Conservation (phyloP, 2,329 filamentous ascomycete species). For the Myrmaecium sp. region DNA sequence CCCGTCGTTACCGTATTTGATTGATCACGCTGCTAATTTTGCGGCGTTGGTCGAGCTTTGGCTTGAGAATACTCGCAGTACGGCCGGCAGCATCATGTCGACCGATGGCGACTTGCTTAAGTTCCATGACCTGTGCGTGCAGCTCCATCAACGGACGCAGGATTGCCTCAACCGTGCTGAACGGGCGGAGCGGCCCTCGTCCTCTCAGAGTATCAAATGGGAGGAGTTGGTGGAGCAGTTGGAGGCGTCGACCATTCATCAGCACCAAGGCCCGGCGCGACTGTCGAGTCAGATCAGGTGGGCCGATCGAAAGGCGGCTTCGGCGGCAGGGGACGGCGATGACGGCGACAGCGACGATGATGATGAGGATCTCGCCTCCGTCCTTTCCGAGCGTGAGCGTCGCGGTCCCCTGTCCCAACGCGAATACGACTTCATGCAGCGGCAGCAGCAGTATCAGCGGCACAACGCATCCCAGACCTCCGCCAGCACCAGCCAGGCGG, state of each 20-base stretch:
- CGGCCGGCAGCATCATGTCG: slow-evolving; percentile 19
- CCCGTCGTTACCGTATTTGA: slow-evolving; percentile 78
- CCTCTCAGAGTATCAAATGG: slow-evolving; percentile 31
- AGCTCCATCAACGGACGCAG: slow-evolving; percentile 29
- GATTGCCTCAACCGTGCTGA: slow-evolving; percentile 35
- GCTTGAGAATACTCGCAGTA: slow-evolving; percentile 38
- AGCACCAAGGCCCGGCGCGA: slow-evolving; percentile 10
- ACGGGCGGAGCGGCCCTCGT: slow-evolving; percentile 33
- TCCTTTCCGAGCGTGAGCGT: too few relatives aligned
- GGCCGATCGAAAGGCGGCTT: slow-evolving; percentile 11
- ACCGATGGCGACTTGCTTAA: slow-evolving; percentile 28
- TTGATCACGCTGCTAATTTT: slow-evolving; percentile 75
- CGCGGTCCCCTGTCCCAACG: too few relatives aligned
- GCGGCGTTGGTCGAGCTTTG: slow-evolving; percentile 70
- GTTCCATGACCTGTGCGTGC: slow-evolving; percentile 33
- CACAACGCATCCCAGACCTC: not conserved
- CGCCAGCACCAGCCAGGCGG: not conserved
- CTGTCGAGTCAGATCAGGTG: slow-evolving; percentile 13
- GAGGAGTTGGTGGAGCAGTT: slow-evolving; percentile 35
- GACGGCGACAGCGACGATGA: slow-evolving; percentile 5
- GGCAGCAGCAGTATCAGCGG: not conserved
- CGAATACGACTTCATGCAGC: not conserved
- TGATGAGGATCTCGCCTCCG: slow-evolving; percentile 2
- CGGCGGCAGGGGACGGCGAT: slow-evolving; percentile 11
- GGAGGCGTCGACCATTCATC: slow-evolving; percentile 16